Evolutionary conservation across 441 rosid species (phyloP), one percentile per base, ranked within the genome.

Genomic region (Croton setiger): DNA sequence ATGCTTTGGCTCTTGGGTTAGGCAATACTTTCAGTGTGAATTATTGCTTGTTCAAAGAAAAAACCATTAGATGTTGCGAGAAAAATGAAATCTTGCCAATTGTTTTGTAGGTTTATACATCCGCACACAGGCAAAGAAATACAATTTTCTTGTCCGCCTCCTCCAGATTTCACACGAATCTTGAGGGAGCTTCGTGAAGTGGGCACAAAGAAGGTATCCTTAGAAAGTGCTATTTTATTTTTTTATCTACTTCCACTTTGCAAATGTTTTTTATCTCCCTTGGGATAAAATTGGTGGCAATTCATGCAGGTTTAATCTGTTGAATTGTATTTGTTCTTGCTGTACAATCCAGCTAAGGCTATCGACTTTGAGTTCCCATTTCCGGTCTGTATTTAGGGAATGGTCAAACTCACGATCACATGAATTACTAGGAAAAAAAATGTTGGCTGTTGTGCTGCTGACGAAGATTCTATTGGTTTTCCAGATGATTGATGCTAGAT

Each of bases 1-100:
- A 95, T 81, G 98, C 96, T 60, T 49, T 87, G 65, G 86, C 86
- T 70, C 91, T 95, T 57, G 95, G 95, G 98, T 92, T 63, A 84
- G 89, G 21, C 72, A 43, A 68, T 47, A 79, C 70, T 41, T 76
- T 51, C 53, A 27, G 27, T 70, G 20, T 41, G 55, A 14, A 43
- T 1, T 15, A 7, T 57, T 56, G 55, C 59, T 20, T n/a, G 20
- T 59, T 76, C 70, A 27, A 27, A 27, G 18, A 59, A 36, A 47
- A 18, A 3, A 54, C 36, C 51, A 45, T 43, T 31, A 7, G 20
- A 11, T 67, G 37, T 60, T 35, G 44, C 17, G n/a, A n/a, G 5
- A 7, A 37, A 9, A 17, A 33, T 48, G 45, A 65, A 68, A 53
- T 33, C 63, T 60, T 55, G 59, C 63, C 57, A 27, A 23, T 68